A percentile compares a stretch with the other conserved stretches of the same genome.
Evolutionary conservation across 2,329 filamentous ascomycete genomes (phyloP).

Genomic region (Xylariaceae sp.): DNA sequence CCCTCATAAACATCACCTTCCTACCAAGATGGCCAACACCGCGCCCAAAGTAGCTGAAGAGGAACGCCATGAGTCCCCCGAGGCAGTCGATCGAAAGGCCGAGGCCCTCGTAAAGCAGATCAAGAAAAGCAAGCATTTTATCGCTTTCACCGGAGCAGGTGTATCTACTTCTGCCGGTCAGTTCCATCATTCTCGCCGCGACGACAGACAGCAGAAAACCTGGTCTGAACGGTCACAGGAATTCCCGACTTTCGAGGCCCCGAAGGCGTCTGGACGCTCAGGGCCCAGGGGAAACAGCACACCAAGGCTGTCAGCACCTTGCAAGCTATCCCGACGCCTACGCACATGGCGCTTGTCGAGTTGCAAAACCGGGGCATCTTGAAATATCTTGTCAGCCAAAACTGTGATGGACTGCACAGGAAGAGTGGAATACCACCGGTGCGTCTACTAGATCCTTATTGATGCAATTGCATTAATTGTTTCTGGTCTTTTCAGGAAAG

Average conservation of each 20-base stretch:
- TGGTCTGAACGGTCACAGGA: slow-evolving; percentile 33
- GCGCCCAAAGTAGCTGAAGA: slow-evolving; percentile 27
- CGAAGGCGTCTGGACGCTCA: slow-evolving; percentile 49
- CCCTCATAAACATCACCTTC: neutral
- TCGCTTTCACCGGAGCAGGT: slow-evolving; percentile 51
- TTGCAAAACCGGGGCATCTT: slow-evolving; percentile 45
- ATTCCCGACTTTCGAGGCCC: slow-evolving; percentile 54
- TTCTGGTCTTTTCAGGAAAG: slow-evolving; percentile 36
- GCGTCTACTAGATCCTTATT: slow-evolving; percentile 4
- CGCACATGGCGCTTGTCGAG: slow-evolving; percentile 51
- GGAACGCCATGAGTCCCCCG: slow-evolving; percentile 32
- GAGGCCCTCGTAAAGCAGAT: slow-evolving; percentile 42
- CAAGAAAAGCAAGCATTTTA: slow-evolving; percentile 47
- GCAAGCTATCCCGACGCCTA: slow-evolving; percentile 48
- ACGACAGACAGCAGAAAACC: neutral
- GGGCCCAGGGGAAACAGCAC: slow-evolving; percentile 44
- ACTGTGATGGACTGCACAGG: slow-evolving; percentile 49
- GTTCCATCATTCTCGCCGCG: neutral
- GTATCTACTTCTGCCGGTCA: slow-evolving; percentile 50
- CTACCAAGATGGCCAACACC: slow-evolving; percentile 21
- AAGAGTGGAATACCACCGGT: slow-evolving; percentile 50
- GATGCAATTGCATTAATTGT: neutral
- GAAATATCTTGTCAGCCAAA: slow-evolving; percentile 50
- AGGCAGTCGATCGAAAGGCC: slow-evolving; percentile 42
- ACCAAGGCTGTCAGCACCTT: slow-evolving; percentile 40